These are phyloP conservation scores for Candida sanyaensis DNA, from an alignment of 1,139 yeast genomes.

Conservation along the genomic window DNA sequence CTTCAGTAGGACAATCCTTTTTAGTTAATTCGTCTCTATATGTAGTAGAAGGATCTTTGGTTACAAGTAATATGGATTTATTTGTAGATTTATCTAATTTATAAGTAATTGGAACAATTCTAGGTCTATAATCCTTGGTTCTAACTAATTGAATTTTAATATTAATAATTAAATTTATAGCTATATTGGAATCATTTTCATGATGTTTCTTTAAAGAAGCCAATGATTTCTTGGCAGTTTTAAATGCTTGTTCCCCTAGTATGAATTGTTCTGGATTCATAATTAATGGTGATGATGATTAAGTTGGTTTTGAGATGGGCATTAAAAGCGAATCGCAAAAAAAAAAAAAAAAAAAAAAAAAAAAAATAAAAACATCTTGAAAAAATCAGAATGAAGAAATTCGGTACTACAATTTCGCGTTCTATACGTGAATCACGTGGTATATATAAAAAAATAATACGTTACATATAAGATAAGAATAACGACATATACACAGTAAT, in stretches of 20 bases:
- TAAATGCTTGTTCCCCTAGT: conserved; percentile 27
- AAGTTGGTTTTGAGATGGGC: conserved; percentile 2
- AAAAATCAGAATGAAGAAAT: too few relatives aligned
- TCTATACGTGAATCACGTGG: too few relatives aligned
- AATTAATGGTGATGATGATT: not conserved
- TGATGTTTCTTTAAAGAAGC: conserved; percentile 20
- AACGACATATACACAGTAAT: not conserved
- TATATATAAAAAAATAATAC: not conserved
- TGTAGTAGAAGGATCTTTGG: conserved; percentile 66
- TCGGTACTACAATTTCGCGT: too few relatives aligned
- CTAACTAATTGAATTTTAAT: conserved; percentile 49
- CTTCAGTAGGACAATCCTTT: conserved; percentile 57
- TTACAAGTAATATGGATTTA: conserved; percentile 56
- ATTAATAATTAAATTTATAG: conserved; percentile 56
- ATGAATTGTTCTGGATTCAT: conserved; percentile 15
- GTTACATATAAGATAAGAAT: not conserved
- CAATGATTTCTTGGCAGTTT: conserved; percentile 25
- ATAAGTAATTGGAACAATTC: conserved; percentile 63
- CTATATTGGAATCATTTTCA: not conserved
- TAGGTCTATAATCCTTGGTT: conserved; percentile 58
- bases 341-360: conserved; percentile 4
- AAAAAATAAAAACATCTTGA: too few relatives aligned
- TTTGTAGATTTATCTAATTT: conserved; percentile 48
- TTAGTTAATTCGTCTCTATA: conserved; percentile 50
- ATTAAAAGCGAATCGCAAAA: not conserved